phyloP scores from a whole-genome alignment of 495 filamentous ascomycete genomes.

The Xeromyces bisporus region DNA sequence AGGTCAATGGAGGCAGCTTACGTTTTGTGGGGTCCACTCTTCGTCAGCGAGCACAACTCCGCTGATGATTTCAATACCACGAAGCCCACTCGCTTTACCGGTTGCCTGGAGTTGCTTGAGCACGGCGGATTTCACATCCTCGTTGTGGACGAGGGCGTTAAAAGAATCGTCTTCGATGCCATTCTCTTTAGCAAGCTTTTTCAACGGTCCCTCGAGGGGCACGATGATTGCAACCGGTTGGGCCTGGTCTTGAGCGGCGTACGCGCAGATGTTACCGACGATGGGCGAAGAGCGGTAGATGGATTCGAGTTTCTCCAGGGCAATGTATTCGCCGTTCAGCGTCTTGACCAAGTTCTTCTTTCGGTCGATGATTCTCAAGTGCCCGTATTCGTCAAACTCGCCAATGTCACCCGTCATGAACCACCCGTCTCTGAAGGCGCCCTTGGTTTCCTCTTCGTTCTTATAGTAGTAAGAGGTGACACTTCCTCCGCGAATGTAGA shows the following conservation, averaged over 20 bases:
- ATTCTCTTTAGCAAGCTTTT: conserved; percentile 61
- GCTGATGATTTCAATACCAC: conserved; percentile 78
- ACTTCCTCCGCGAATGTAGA: conserved; percentile 73
- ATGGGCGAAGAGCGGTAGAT: conserved; percentile 74
- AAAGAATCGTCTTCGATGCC: conserved; percentile 51
- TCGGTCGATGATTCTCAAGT: conserved; percentile 80
- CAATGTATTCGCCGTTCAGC: conserved; percentile 91
- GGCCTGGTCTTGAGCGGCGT: conserved; percentile 60
- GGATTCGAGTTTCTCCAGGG: conserved; percentile 95
- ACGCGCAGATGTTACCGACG: conserved; percentile 90
- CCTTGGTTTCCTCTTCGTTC: conserved; percentile 71
- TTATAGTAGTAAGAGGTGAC: conserved; percentile 62
- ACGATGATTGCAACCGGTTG: conserved; percentile 93
- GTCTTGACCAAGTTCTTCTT: conserved; percentile 99
- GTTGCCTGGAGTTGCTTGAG: conserved; percentile 63
- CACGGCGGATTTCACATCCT: conserved; percentile 64
- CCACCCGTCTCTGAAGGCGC: conserved; percentile 65
- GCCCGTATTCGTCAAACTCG: conserved; percentile 67
- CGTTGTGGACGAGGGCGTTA: conserved; percentile 67
- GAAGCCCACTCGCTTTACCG: conserved; percentile 60
- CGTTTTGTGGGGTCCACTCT: conserved; percentile 95
- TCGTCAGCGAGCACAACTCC: conserved; percentile 88
- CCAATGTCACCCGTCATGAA: conserved; percentile 95
- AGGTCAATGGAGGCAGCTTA: conserved; percentile 31
- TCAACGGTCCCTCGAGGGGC: conserved; percentile 66